Evolutionary conservation across 345 rosid genomes (phyloP).

Genomic region (Bruguiera parviflora): DNA sequence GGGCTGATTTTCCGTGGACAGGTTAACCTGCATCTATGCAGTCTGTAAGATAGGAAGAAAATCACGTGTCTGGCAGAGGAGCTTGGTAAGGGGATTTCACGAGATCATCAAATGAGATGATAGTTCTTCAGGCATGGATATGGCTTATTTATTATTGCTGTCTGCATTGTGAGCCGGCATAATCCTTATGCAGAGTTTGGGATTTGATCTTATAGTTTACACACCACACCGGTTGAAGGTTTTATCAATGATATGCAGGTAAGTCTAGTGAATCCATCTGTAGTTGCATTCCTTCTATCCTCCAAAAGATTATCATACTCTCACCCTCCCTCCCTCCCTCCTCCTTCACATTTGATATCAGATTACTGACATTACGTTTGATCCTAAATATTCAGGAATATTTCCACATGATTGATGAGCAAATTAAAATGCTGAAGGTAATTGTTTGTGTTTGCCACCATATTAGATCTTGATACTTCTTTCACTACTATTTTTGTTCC

Average conservation of each 20-base stretch:
- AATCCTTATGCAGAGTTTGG: slow-evolving; percentile 67
- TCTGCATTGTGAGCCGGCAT: slow-evolving; percentile 10
- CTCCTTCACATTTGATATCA: not conserved
- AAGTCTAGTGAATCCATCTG: slow-evolving; percentile 13
- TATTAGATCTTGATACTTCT: not conserved
- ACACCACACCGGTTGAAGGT: slow-evolving; percentile 93
- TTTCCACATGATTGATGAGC: slow-evolving; percentile 47
- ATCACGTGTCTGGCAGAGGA: slow-evolving; percentile 99
- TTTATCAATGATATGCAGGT: slow-evolving; percentile 79
- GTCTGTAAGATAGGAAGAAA: slow-evolving; percentile 98
- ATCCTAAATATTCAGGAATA: slow-evolving; percentile 48
- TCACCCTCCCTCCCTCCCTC: no score
- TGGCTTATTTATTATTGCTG: slow-evolving; percentile 19
- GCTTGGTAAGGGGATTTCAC: slow-evolving; percentile 96
- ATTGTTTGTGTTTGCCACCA: slow-evolving; percentile 3
- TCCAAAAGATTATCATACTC: not conserved
- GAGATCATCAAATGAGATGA: slow-evolving; percentile 96
- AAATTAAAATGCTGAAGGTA: slow-evolving; percentile 62
- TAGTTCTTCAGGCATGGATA: slow-evolving; percentile 76
- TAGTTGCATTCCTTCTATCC: not conserved
- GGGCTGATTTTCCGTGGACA: slow-evolving; percentile 26
- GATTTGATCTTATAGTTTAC: slow-evolving; percentile 91
- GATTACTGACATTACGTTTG: slow-evolving; percentile 21
- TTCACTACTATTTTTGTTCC: not conserved
- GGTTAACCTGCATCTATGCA: slow-evolving; percentile 94